Base-by-base conservation (phyloP, 257 asterid genomes). In the Solanum appendiculatum region DNA sequence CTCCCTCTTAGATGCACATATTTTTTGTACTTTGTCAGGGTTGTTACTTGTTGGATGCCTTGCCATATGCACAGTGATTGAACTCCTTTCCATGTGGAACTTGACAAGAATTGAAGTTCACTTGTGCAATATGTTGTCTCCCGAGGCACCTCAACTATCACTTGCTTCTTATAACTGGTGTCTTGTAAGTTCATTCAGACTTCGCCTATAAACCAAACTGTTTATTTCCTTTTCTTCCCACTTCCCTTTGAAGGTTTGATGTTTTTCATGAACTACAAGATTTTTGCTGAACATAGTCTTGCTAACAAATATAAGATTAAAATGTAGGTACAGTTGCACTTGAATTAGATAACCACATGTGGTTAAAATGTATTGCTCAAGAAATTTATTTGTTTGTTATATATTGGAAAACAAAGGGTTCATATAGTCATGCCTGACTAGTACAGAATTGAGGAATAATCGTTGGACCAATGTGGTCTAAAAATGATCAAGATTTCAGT, bases 21-120 rank as follows among this genome's bases (percentile, higher is more conserved):
- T 20, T 3, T 84, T 85, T 39, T 63, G 63, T 87, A 42, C 78
- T 68, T 85, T 72, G 86, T 85, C 95, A 97, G 99, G 99, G 90
- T 86, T 97, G 89, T 64, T 86, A 80, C 89, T 95, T 77, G 93
- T 86, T 20, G 90, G 90, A 83, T 91, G 92, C 93, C 98, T 82
- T 86, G 93, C 92, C 9, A 82, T 89, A 89, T 96, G 98, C 90
- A 94, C 99, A 21, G 85, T 88, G 85, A 89, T 94, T 37, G 98
- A 95, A 90, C 99, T 97, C 86, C 93, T 97, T 87, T 95, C 99
- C 48, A 96, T 97, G 99, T 95, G 99, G 99, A 97, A 97, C 90
- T 91, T 97, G 94, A 97, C 99, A 81, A 94, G 99, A 90, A 91
- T 97, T 84, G 99, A 97, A 89, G 99, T 97, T 88, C 94, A 92